Percentiles rank a stretch among this genome's conserved stretches.
Conservation (phyloP, 257 asterid genomes). For the Nicotiana undulata region DNA sequence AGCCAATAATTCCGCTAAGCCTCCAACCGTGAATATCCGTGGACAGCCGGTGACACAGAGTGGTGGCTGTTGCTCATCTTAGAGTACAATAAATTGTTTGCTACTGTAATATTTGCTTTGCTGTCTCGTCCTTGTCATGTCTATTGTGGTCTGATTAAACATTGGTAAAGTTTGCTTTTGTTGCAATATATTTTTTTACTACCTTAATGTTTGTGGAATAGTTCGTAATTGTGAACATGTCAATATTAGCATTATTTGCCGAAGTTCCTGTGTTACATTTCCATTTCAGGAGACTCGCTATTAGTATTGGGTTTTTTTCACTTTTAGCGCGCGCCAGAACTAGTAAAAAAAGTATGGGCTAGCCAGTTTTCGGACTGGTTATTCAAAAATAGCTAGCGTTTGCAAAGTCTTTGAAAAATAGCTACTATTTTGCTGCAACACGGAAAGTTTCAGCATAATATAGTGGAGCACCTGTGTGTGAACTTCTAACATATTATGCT, state of each 20-base stretch:
- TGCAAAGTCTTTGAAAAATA: no score
- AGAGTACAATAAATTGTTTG: neutral
- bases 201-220: neutral
- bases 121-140: neutral
- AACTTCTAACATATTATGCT: no score
- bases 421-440: no score
- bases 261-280: neutral
- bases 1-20: neutral
- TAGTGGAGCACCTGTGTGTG: no score
- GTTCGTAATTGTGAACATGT: conserved; percentile 3
- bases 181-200: neutral
- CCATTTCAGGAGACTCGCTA: no score
- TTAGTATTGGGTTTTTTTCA: no score
- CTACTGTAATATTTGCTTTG: neutral
- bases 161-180: neutral
- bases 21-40: conserved; percentile 7
- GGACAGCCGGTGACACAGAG: conserved; percentile 11
- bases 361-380: no score
- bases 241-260: neutral
- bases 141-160: conserved; percentile 1
- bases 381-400: no score
- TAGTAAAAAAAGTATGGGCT: no score
- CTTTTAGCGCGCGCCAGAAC: no score
- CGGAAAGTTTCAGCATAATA: no score
- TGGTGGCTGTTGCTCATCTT: conserved; percentile 9